Base-by-base conservation (phyloP, 163 green algal species). In the Scenedesmus sp. region DNA sequence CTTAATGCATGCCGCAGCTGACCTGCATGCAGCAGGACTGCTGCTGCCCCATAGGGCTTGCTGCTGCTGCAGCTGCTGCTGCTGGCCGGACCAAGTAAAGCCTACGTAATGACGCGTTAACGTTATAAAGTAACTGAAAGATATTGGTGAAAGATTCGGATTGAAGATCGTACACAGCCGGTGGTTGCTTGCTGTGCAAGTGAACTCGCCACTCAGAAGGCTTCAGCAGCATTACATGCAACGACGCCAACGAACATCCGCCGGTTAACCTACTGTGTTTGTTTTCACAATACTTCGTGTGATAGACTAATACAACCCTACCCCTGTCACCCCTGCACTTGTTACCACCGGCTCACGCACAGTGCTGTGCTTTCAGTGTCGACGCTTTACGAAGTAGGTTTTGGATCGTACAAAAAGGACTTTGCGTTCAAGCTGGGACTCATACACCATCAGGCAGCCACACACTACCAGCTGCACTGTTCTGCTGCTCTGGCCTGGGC, bases 401-500 rank as follows among this genome's bases (percentile, higher is more conserved):
- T 20, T 20, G 0, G 6, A 76, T 76, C 9, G 5, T 18, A 5
- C 9, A 20, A 20, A 76, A 12, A 20, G 24, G 9, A 3, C 2
- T 76, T 76, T 18, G 0, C 22, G 13, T 10, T 5, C 13, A 20
- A 35, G 22, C 9, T 35, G 2, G 5, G 3, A 35, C 22, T 22
- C 22, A 1, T 72, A 72, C 59, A 72, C 22, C 2, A 22, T 35
- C 65, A 37, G 65, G 65, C 65, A 76, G 65, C 65, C 65, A 40
- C 65, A 40, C 65, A 40, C 65, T 24, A 18, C 30, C 30, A 26
- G 20, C 30, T 40, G 24, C 30, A 76, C 65, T 40, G 30, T 40
- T 7, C 65, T 76, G 65, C 65, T 76, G 65, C 65, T 76, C 65
- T 76, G 65, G 65, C 65, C 65, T 76, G 65, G 40, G 65, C 65